Evolutionary conservation across 169 alveolate genomes (phyloP), one percentile per base, ranked within the genome.

Genomic region (Plasmodium knowlesi): DNA sequence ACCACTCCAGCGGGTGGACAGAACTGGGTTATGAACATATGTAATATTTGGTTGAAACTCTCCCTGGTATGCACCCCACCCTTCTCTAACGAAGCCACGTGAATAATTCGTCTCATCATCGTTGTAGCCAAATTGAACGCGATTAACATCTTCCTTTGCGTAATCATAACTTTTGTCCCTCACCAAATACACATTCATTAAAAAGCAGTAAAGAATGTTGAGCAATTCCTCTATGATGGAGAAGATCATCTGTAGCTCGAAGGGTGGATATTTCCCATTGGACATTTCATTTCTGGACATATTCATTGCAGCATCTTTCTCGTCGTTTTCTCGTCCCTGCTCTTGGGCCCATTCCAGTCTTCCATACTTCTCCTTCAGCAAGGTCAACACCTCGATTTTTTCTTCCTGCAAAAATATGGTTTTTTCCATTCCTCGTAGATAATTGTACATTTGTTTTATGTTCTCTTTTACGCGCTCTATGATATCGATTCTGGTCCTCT

Each of bases 61-160:
- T n/a, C 37, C 37, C 76, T 22, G 76, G 22, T 67, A 67, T 67
- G 76, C 76, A 22, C 37, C 76, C n/a, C 76, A 67, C 30, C n/a
- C 14, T 9, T 28, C 76, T 2, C 32, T 19, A 8, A 10, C 9
- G 9, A 28, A 67, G 76, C 19, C 37, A 22, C n/a, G 37, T 67
- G 41, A 19, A 28, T 67, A 67, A 67, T 67, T 22, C 39, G 37
- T 2, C 85, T 95, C 82, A 37, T 97, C 93, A 39, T 96, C 97
- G 80, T 97, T 96, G 46, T 95, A 96, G 76, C 96, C 96, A 74
- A 95, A 93, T 46, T 96, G 92, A n/a, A 96, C 96, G 6, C 92
- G 32, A 34, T 34, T n/a, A 30, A 39, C 39, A 19, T 12, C 39
- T 32, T 53, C 28, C 61, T 37, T 85, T 19, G 4, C 16, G 73